Evolutionary conservation across 1,284 basidiomycete genomes (phyloP), one percentile per base, ranked within the genome.

Genomic region (Ustilago crameri): DNA sequence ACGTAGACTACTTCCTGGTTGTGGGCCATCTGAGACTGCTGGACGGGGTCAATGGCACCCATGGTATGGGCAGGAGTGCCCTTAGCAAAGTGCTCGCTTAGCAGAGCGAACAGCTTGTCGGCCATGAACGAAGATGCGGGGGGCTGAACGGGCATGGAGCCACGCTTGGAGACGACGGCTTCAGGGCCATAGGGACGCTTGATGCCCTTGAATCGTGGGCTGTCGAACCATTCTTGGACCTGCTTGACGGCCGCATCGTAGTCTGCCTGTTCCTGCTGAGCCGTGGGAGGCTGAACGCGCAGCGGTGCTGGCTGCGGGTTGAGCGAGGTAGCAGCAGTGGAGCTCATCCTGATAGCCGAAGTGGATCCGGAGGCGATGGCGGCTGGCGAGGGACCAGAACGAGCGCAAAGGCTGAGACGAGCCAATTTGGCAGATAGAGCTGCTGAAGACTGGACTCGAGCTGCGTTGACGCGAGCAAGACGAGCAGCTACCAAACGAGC

Each of bases 11-110:
- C 91, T 82, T 98, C 93, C 80, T 96, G 93, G 84, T 94, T 89
- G 78, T 88, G 88, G 9, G 94, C 96, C 94, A 98, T 97, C 85
- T 99, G 95, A 0, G 93, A 93, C 90, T 94, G 92, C 85, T 95
- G 93, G 3, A 94, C 88, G 0, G 93, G 93, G 82, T 95, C 93
- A 66, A 95, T 79, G 35, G 80, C 81, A 24, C 80, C 80, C 65
- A 82, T 76, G 40, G 81, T 82, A 63, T 81, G 76, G 3, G 73
- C 66, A 4, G 75, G 78, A 12, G 77, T 78, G 27, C 88, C 87
- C 46, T 88, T 87, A 37, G 86, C 86, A n/a, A 88, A 87, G 48
- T 91, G 90, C 52, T 88, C 86, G 26, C 86, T 85, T 48, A 95
- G 86, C 7, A 90, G 79, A 17, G 87, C 85, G 79, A 89, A 91